Percentiles rank a stretch among this genome's conserved stretches.
Evolutionary conservation across 768 basidiomycete species (phyloP).

Genomic region (Leucocoprinus leucothites): DNA sequence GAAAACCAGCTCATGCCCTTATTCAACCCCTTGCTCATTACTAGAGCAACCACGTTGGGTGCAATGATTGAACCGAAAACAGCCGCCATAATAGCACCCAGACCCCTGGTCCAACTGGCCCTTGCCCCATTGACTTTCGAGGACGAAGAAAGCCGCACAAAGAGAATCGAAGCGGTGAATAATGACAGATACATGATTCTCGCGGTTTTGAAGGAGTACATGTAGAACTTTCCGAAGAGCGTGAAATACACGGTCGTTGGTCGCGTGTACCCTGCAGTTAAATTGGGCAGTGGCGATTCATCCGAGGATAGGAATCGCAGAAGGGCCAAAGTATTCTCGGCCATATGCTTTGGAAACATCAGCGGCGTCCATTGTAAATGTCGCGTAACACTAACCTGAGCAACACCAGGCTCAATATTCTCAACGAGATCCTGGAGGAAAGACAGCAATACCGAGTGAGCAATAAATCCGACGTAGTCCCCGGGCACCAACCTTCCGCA

Average conservation of each 20-base stretch:
- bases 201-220: constrained; percentile 75
- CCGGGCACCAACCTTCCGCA: constrained; percentile 58
- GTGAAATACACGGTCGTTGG: constrained; percentile 80
- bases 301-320: constrained; percentile 69
- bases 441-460: background rate
- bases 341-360: constrained; percentile 66
- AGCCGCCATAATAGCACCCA: constrained; percentile 47
- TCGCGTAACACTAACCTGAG: constrained; percentile 38
- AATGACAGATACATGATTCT: constrained; percentile 57
- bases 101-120: constrained; percentile 38
- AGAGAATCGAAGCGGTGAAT: constrained; percentile 40
- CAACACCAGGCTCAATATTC: constrained; percentile 81
- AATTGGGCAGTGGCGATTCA: constrained; percentile 63
- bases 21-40: constrained; percentile 60
- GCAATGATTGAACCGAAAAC: constrained; percentile 55
- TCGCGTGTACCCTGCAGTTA: constrained; percentile 46
- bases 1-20: constrained; percentile 87
- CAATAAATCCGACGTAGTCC: background rate
- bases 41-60: constrained; percentile 68
- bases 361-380: background rate
- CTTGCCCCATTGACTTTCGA: constrained; percentile 16
- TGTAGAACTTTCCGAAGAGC: constrained; percentile 66
- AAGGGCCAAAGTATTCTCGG: constrained; percentile 80
- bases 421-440: constrained; percentile 65
- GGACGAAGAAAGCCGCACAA: constrained; percentile 37